phyloP scores from a whole-genome alignment of 306 rosid genomes.

The Cucurbita moschata region DNA sequence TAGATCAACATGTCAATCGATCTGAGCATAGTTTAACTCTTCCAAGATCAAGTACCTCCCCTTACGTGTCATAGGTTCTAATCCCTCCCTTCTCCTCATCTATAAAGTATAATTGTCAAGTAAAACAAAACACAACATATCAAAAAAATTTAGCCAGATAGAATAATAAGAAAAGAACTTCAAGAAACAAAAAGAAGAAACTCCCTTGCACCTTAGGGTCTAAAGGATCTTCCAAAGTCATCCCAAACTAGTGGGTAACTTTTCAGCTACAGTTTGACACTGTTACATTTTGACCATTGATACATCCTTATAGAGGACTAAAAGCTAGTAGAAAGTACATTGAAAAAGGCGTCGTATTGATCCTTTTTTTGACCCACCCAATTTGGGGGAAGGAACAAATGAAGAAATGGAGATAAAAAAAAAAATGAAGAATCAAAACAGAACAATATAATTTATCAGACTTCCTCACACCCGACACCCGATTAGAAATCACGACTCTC shows the following conservation, averaged over 20 bases:
- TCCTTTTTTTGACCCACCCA: background rate
- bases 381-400: background rate
- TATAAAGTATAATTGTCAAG: background rate
- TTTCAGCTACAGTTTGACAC: background rate
- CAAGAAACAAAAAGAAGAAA: background rate
- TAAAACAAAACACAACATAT: background rate
- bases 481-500: no score
- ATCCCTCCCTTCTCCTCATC: background rate
- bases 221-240: background rate
- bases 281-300: background rate
- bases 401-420: background rate
- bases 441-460: background rate
- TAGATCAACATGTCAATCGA: background rate
- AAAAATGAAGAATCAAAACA: background rate
- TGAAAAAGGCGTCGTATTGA: background rate
- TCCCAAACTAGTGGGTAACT: background rate
- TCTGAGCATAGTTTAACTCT: background rate
- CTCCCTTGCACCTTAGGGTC: background rate
- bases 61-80: background rate
- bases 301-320: background rate
- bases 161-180: background rate
- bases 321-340: background rate
- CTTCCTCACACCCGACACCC: background rate
- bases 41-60: background rate
- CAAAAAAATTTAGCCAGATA: background rate